Evolutionary conservation across 169 alveolate genomes (phyloP), one percentile per base, ranked within the genome.

Genomic region (Plasmodium adleri): DNA sequence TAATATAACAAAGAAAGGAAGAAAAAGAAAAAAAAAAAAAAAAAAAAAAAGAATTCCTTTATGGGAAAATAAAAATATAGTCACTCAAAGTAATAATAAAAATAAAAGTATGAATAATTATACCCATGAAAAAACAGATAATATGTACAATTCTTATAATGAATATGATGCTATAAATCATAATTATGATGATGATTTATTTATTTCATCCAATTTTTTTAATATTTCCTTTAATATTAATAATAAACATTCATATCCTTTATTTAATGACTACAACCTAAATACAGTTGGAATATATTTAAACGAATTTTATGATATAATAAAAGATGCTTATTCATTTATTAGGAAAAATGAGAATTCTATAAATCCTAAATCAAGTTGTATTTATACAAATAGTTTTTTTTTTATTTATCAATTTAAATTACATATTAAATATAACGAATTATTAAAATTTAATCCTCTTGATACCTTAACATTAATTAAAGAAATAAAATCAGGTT

Each of bases 321-420:
- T 80, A 45, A 72, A 80, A 59, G 83, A 80, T 67, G 90, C 90
- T 1, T 67, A 80, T 56, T 17, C 12, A 72, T 80, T 80, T 54
- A 60, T 80, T n/a, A 20, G 12, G 17, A 80, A 54, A n/a, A 54
- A 54, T 68, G 10, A 47, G 9, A 24, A n/a, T 13, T 15, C 13
- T 45, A 52, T 56, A 24, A 10, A 13, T 66, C 32, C 43, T 24
- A 20, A 20, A 9, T 12, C 17, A 12, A 24, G 22, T 9, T 80
- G 76, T 24, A 17, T 67, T 20, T 80, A 80, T 26, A 49, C 32
- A n/a, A 67, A 56, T 12, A 50, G 68, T 13, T 59, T 39, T 60
- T 28, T 47, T 43, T 80, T 80, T 60, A 54, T 80, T 3, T 49
- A 80, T 15, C 90, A 80, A 60, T 80, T 67, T 49, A 80, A 74